These are phyloP conservation scores for Pseudofabraea citricarpa DNA, from an alignment of 2,329 filamentous ascomycete genomes.

Conservation along the genomic window DNA sequence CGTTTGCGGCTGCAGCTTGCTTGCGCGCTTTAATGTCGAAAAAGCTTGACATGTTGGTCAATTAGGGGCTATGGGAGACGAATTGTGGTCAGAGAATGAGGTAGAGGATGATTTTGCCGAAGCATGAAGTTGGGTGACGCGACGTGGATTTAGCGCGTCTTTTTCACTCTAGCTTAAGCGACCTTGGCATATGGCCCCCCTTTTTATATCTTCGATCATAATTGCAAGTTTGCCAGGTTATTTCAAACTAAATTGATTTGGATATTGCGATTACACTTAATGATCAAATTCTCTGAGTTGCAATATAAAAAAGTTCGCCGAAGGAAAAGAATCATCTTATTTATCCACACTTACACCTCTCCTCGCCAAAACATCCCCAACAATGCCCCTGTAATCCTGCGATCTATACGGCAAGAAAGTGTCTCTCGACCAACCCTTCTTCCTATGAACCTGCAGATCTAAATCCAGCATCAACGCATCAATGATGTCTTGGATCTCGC, in stretches of 20 bases:
- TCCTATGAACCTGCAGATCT: conserved; percentile 4
- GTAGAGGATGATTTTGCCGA: too few relatives aligned
- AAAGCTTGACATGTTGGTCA: conserved; percentile 72
- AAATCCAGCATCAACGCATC: conserved; percentile 9
- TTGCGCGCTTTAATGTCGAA: conserved; percentile 94
- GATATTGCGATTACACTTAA: too few relatives aligned
- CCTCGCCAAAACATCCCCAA: conserved; percentile 3
- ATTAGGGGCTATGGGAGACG: neutral
- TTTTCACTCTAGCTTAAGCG: neutral
- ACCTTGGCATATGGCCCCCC: too few relatives aligned
- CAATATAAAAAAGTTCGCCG: too few relatives aligned
- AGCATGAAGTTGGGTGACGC: too few relatives aligned
- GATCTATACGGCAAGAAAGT: conserved; percentile 1
- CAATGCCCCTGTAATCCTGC: conserved; percentile 10
- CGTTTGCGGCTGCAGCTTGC: conserved; percentile 64
- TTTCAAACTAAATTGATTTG: too few relatives aligned
- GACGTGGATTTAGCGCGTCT: neutral
- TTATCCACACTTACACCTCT: too few relatives aligned
- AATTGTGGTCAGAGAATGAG: neutral
- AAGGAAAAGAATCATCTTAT: too few relatives aligned
- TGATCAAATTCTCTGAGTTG: too few relatives aligned
- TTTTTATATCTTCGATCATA: too few relatives aligned
- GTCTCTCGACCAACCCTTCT: conserved; percentile 3
- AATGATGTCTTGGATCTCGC: conserved; percentile 8
- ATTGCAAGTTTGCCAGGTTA: too few relatives aligned